Percentiles rank a stretch among this genome's conserved stretches.
These are phyloP conservation scores for Saccharomycopsis sp. DNA, from an alignment of 805 yeast genomes.

Conservation along the genomic window DNA sequence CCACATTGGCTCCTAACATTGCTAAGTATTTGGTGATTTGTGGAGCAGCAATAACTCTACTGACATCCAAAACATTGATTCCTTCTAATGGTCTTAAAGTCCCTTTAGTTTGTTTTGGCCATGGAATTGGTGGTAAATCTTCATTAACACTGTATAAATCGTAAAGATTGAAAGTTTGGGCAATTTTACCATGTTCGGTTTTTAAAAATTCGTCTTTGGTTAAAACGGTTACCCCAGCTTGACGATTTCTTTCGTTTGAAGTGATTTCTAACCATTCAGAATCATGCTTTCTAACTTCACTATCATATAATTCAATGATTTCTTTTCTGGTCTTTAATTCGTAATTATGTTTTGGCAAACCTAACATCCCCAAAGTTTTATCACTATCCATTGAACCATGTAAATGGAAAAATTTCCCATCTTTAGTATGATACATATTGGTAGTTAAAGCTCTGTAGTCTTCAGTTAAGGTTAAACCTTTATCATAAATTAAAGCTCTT, in stretches of 20 bases:
- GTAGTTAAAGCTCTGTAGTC: conserved; percentile 27
- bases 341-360: conserved; percentile 23
- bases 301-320: conserved; percentile 22
- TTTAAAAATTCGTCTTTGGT: conserved; percentile 23
- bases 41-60: conserved; percentile 28
- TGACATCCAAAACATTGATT: conserved; percentile 26
- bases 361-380: conserved; percentile 26
- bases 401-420: conserved; percentile 24
- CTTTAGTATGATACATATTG: conserved; percentile 27
- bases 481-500: conserved; percentile 20
- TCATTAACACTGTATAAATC: conserved; percentile 21
- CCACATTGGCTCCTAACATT: conserved; percentile 27
- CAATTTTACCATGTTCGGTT: conserved; percentile 24
- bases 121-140: conserved; percentile 23
- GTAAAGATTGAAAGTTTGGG: conserved; percentile 21
- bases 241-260: conserved; percentile 22
- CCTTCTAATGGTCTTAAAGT: conserved; percentile 21
- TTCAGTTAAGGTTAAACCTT: conserved; percentile 22
- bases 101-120: conserved; percentile 9
- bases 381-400: conserved; percentile 28
- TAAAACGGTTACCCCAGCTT: conserved; percentile 27
- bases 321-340: conserved; percentile 21
- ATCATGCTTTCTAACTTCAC: conserved; percentile 23
- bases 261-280: conserved; percentile 6
- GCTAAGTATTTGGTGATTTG: conserved; percentile 26